Evolutionary conservation across 805 yeast species (phyloP).

Genomic region (Jamesozyma hellenica): DNA sequence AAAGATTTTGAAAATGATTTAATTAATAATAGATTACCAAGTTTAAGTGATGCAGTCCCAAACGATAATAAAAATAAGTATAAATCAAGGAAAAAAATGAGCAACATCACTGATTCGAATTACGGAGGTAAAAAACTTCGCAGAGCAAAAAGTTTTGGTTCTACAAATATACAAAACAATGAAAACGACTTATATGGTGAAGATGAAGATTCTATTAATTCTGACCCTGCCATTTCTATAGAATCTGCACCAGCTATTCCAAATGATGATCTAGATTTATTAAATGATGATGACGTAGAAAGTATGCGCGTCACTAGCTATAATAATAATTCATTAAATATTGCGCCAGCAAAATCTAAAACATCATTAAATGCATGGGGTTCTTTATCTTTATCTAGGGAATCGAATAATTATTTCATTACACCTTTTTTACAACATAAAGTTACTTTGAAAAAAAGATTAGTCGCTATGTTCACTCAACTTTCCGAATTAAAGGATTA

Average conservation of each 20-base stretch:
- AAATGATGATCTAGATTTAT: slow-evolving; percentile 1
- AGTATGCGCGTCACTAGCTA: background rate
- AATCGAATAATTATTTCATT: slow-evolving; percentile 2
- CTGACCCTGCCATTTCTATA: slow-evolving; percentile 1
- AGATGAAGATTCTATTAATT: slow-evolving; percentile 2
- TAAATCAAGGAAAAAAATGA: too few species aligned
- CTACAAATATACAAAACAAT: background rate
- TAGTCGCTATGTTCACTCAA: slow-evolving; percentile 57
- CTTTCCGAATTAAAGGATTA: slow-evolving; percentile 76
- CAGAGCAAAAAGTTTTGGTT: background rate
- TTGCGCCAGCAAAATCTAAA: background rate
- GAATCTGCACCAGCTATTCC: slow-evolving; percentile 4
- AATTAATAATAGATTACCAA: slow-evolving; percentile 11
- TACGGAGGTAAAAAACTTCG: background rate
- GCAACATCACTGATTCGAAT: background rate
- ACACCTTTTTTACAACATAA: slow-evolving; percentile 21
- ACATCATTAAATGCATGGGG: slow-evolving; percentile 1
- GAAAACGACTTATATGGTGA: background rate
- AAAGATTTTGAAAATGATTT: slow-evolving; percentile 42
- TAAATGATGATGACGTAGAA: slow-evolving; percentile 1
- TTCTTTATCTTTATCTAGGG: background rate
- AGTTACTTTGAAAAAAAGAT: slow-evolving; percentile 57
- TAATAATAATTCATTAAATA: background rate
- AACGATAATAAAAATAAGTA: slow-evolving; percentile 2
- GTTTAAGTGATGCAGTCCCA: slow-evolving; percentile 12